Conservation (phyloP, 2,329 filamentous ascomycete species). For the Talaromyces sp. region DNA sequence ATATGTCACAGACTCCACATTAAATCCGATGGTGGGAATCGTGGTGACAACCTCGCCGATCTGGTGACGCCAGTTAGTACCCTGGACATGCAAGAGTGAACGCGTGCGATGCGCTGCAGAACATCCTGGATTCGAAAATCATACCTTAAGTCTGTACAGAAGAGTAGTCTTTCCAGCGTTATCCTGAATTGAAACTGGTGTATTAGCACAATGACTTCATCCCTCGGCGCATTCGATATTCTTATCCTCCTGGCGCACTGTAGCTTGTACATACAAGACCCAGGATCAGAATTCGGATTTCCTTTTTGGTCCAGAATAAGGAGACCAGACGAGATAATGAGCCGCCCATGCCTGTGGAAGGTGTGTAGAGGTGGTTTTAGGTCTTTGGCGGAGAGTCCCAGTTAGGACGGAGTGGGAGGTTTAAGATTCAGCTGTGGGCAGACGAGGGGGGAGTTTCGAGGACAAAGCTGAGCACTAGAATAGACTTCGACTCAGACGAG, state of each 20-base stretch:
- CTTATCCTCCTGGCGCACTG: constrained; percentile 21
- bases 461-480: constrained; percentile 4
- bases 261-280: constrained; percentile 70
- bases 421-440: background rate
- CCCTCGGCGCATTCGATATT: constrained; percentile 3
- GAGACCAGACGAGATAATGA: constrained; percentile 65
- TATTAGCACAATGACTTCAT: constrained; percentile 14
- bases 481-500: background rate
- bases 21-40: constrained; percentile 98
- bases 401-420: constrained; percentile 8
- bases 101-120: background rate
- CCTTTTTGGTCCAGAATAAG: constrained; percentile 90
- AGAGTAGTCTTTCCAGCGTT: constrained; percentile 98
- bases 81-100: constrained; percentile 3
- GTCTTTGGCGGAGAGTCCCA: constrained; percentile 7
- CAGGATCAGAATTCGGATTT: constrained; percentile 93
- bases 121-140: background rate
- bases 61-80: constrained; percentile 50
- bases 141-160: constrained; percentile 91
- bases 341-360: constrained; percentile 52
- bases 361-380: constrained; percentile 5
- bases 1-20: constrained; percentile 98
- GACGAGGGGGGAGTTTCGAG: background rate
- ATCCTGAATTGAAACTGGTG: constrained; percentile 62
- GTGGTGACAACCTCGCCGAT: constrained; percentile 99